Evolutionary conservation across 495 filamentous ascomycete genomes (phyloP).

Genomic region (Penicillium daleae): DNA sequence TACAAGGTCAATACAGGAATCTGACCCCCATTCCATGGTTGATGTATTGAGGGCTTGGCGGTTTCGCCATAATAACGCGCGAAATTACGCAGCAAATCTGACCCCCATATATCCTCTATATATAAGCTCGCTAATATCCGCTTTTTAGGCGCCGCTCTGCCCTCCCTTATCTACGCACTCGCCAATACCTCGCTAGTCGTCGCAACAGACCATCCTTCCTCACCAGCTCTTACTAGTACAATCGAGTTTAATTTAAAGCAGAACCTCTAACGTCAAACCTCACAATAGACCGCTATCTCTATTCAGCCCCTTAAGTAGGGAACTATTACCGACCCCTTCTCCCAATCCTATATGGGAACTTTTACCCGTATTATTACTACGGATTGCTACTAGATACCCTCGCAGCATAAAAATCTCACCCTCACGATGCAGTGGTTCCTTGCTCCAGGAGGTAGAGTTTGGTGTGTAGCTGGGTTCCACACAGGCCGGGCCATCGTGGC

Average conservation of each 20-base stretch:
- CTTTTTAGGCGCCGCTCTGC: constrained; percentile 69
- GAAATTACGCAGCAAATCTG: too few species aligned
- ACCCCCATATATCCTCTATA: too few species aligned
- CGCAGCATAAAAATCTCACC: constrained; percentile 73
- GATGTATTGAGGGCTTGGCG: neutral
- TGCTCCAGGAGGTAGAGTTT: constrained; percentile 57
- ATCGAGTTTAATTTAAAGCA: constrained; percentile 62
- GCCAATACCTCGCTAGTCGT: constrained; percentile 65
- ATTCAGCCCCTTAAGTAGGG: constrained; percentile 80
- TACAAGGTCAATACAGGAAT: neutral
- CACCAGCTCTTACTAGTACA: constrained; percentile 61
- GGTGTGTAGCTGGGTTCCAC: constrained; percentile 80
- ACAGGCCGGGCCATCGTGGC: constrained; percentile 75
- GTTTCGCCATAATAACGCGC: neutral
- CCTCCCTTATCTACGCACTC: constrained; percentile 67
- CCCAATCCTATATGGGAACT: constrained; percentile 45
- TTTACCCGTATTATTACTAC: constrained; percentile 77
- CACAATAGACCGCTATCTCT: constrained; percentile 28
- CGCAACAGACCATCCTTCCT: constrained; percentile 79
- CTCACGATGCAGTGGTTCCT: constrained; percentile 76
- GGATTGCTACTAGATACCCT: constrained; percentile 86
- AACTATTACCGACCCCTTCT: constrained; percentile 56
- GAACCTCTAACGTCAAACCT: constrained; percentile 47
- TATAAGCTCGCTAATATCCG: neutral
- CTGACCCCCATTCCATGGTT: neutral